Base-by-base conservation (phyloP, 2,329 filamentous ascomycete species). In the Arthrobotrys conoides region DNA sequence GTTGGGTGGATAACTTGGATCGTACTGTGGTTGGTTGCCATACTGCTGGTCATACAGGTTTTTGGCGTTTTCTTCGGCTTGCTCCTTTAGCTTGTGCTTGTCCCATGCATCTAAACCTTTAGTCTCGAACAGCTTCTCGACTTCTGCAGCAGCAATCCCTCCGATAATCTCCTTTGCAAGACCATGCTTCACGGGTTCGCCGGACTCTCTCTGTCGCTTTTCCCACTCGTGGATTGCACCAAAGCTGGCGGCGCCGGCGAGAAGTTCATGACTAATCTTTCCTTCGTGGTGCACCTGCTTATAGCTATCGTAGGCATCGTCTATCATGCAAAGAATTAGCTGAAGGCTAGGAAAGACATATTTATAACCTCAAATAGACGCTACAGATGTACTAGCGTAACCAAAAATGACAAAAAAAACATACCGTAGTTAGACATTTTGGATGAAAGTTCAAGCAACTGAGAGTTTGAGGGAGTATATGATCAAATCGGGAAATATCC, bases 51-150 rank as follows among this genome's bases (percentile, higher is more conserved):
- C 86, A 80, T 87, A 87, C 83, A 87, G 84, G 12, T 82, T 79
- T 83, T 87, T 84, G 14, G 86, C 84, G 38, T 85, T 83, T 73
- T 83, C 65, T 82, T 84, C 84, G 2, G 86, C 87, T 49, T 86
- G 80, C n/a, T 65, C 3, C 84, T 87, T 87, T 30, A 86, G 84
- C 82, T 84, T 85, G 82, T 87, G 86, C 51, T 83, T 83, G 82
- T 88, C 87, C 79, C 86, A 84, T 82, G 83, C 86, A 81, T 88
- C 86, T 76, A 84, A 85, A 59, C 87, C 87, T 83, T 87, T 87
- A 72, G 86, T 87, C 83, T 87, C 79, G 41, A 66, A 8, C 18
- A 80, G 51, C 48, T 80, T 80, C 12, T 80, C 79, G 41, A 49
- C 70, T 30, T 79, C 79, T 5, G 51, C 64, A 12, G 69, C 75